A percentile compares a stretch with the other conserved stretches of the same genome.
phyloP scores from a whole-genome alignment of 148 eudicot genomes.

The Nepenthes gracilis region DNA sequence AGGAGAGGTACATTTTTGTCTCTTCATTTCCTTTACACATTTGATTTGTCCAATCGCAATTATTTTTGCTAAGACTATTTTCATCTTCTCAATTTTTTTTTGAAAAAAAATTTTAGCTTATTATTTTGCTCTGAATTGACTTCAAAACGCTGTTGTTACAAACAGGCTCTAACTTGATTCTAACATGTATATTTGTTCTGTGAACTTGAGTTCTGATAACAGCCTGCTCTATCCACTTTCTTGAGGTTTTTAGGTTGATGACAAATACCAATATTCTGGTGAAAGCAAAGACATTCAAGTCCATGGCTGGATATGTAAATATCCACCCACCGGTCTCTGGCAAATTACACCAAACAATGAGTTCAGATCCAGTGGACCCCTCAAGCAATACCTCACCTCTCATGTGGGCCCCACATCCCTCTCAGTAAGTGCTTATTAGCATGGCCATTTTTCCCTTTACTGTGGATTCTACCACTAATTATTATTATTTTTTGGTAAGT shows the following conservation, averaged over 20 bases:
- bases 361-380: slow-evolving; percentile 76
- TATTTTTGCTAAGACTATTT: not conserved
- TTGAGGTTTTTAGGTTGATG: slow-evolving; percentile 53
- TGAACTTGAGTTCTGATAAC: no score
- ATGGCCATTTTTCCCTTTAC: not conserved
- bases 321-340: slow-evolving; percentile 86
- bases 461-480: not conserved
- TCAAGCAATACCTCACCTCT: slow-evolving; percentile 70
- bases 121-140: no score
- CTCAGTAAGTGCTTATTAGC: slow-evolving; percentile 26
- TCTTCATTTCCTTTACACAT: not conserved
- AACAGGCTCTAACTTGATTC: no score
- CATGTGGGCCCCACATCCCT: slow-evolving; percentile 82
- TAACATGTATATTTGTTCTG: no score
- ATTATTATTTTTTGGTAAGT: no score
- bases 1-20: slow-evolving; percentile 48
- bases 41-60: no score
- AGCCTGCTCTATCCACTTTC: not conserved
- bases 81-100: not conserved
- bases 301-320: slow-evolving; percentile 75
- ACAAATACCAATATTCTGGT: slow-evolving; percentile 65
- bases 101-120: not conserved
- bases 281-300: slow-evolving; percentile 72
- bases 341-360: slow-evolving; percentile 75
- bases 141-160: no score